Percentiles rank a stretch among this genome's conserved stretches.
Evolutionary conservation across 1,139 yeast species (phyloP).

Genomic region (Protomyces arabidopsidicola): DNA sequence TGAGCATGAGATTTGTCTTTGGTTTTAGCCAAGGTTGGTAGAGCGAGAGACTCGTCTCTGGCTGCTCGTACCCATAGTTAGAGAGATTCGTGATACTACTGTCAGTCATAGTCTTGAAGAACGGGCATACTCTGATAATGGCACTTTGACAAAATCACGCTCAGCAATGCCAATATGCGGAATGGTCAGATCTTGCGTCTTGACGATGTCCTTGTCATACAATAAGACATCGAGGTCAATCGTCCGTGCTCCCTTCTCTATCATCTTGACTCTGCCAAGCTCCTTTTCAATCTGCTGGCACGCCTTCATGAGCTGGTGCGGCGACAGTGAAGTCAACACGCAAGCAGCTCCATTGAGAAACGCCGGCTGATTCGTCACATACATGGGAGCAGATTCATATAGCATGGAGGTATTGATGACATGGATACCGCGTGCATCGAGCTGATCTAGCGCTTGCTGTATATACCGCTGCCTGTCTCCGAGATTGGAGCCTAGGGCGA

Average conservation of each 20-base stretch:
- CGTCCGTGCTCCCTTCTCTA: constrained; percentile 86
- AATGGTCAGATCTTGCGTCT: constrained; percentile 49
- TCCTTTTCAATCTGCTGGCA: constrained; percentile 71
- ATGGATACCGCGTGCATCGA: constrained; percentile 46
- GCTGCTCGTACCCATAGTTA: not conserved
- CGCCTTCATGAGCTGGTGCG: constrained; percentile 56
- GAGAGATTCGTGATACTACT: not conserved
- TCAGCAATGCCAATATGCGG: constrained; percentile 90
- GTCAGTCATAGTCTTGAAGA: not conserved
- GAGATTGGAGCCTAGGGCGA: constrained; percentile 86
- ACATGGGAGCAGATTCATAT: constrained; percentile 91
- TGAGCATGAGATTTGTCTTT: constrained; percentile 63
- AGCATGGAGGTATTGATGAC: constrained; percentile 67
- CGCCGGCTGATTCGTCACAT: constrained; percentile 69
- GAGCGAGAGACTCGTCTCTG: not conserved
- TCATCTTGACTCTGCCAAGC: constrained; percentile 64
- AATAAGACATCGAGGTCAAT: constrained; percentile 84
- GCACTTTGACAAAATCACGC: constrained; percentile 83
- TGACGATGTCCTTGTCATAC: constrained; percentile 56
- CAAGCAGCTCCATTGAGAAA: constrained; percentile 63
- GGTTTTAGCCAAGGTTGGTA: constrained; percentile 12
- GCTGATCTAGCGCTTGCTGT: constrained; percentile 50
- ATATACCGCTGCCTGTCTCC: constrained; percentile 70
- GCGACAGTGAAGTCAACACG: constrained; percentile 53
- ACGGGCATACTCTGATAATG: constrained; percentile 59